Base-by-base conservation (phyloP, 2,329 filamentous ascomycete genomes). In the Knoxdaviesia proteae region DNA sequence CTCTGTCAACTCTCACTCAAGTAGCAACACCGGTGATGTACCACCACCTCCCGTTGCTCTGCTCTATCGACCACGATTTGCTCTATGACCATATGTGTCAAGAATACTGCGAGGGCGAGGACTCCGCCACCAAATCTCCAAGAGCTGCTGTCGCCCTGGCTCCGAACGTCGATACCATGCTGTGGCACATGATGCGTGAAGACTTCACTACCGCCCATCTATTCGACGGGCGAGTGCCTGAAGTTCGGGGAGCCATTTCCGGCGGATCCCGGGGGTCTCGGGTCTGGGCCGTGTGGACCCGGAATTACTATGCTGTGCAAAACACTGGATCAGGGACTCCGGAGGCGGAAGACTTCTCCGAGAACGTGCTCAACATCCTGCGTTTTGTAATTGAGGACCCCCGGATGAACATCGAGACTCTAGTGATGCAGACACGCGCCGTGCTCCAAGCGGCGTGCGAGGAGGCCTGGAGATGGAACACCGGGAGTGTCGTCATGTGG, bases 131-230 rank as follows among this genome's bases (percentile, higher is more conserved):
- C 20, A 3, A 20, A 20, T 20, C 48, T 53, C 60, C 45, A 63
- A 66, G 49, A 69, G 63, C 9, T 59, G 63, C 29, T 10, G 53
- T 54, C 7, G 56, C 55, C 10, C 41, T 62, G 7, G 40, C 59
- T 0, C 82, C 84, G 0, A 73, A 84, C 51, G 58, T 71, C 46
- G 70, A 78, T 44, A 74, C 75, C 6, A 68, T 86, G 49, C 60
- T 68, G 46, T 92, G 84, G 84, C 79, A 88, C 57, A 74, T 84
- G 56, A 74, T 77, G 45, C 74, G 88, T 40, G 84, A 94, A 58
- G 76, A 86, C 41, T 90, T 81, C 56, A 77, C 88, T 53, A 71
- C 70, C 5, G 65, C 68, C 43, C 68, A 74, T 47, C 63, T 87
- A 5, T 71, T 79, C 49, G 32, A 41, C 4, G 63, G 68, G 3